Conservation (phyloP, 2,329 filamentous ascomycete genomes). For the Dactylellina sp. region DNA sequence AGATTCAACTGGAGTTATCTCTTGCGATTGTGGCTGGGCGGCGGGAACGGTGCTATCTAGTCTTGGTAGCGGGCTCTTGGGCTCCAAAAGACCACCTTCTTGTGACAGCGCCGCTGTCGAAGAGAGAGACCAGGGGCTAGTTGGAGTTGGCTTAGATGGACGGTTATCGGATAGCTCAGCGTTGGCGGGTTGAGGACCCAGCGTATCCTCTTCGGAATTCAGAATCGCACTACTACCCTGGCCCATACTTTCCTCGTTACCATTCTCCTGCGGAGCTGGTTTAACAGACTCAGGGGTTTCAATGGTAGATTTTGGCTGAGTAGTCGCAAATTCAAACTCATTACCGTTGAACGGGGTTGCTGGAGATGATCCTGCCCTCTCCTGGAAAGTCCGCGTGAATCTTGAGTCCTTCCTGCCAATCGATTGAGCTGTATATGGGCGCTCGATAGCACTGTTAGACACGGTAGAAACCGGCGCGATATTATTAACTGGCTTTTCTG, state of each 20-base stretch:
- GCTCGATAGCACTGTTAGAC: conserved; percentile 23
- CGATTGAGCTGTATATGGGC: conserved; percentile 48
- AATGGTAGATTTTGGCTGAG: conserved; percentile 22
- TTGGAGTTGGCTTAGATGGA: conserved; percentile 33
- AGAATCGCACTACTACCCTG: conserved; percentile 54
- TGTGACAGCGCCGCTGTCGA: conserved; percentile 51
- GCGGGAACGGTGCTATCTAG: conserved; percentile 32
- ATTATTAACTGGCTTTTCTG: conserved; percentile 38
- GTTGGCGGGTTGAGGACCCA: conserved; percentile 17
- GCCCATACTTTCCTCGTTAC: conserved; percentile 41
- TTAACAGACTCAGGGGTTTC: conserved; percentile 21
- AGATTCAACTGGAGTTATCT: conserved; percentile 12
- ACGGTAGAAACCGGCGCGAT: conserved; percentile 26
- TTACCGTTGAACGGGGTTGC: conserved; percentile 41
- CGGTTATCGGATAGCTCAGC: conserved; percentile 27
- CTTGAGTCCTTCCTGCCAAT: conserved; percentile 54
- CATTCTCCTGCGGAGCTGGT: conserved; percentile 7
- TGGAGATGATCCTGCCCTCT: conserved; percentile 47
- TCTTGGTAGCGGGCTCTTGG: conserved; percentile 49
- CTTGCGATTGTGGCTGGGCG: conserved; percentile 20
- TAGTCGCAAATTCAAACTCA: conserved; percentile 45
- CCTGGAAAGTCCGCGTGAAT: conserved; percentile 52
- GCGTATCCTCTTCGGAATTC: conserved; percentile 39
- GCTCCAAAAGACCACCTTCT: conserved; percentile 39
- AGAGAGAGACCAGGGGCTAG: conserved; percentile 52